phyloP scores from a whole-genome alignment of 225 moss, liverwort and hornwort species.

The Rhytidiadelphus loreus region DNA sequence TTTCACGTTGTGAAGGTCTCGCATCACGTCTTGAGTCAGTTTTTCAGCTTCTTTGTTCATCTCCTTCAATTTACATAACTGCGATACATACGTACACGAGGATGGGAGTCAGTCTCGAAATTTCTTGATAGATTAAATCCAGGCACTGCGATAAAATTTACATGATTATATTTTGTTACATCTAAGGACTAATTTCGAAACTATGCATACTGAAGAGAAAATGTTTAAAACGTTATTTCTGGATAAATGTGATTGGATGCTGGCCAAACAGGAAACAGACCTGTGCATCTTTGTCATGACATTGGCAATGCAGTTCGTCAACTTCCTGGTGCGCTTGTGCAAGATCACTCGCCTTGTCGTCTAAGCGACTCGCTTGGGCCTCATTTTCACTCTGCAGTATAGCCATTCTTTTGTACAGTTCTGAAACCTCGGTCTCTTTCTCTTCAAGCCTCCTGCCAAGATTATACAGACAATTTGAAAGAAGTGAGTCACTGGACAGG shows the following conservation, averaged over 20 bases:
- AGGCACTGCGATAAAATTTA: not conserved
- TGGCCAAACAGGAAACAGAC: not conserved
- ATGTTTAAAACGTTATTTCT: not conserved
- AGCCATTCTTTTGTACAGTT: slow-evolving; percentile 7
- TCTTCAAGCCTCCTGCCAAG: slow-evolving; percentile 26
- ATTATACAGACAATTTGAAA: not conserved
- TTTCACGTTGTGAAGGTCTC: slow-evolving; percentile 29
- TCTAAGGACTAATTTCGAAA: not conserved
- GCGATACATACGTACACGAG: not conserved
- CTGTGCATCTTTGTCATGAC: slow-evolving; percentile 31
- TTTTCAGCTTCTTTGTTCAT: slow-evolving; percentile 28
- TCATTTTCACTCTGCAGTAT: not conserved
- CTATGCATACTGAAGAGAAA: not conserved
- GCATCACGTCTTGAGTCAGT: slow-evolving; percentile 31
- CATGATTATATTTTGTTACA: not conserved
- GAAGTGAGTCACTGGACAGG: not conserved
- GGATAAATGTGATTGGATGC: not conserved
- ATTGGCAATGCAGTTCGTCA: slow-evolving; percentile 9
- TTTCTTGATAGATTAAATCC: not conserved
- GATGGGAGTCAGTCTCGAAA: not conserved
- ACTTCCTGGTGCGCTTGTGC: slow-evolving; percentile 14
- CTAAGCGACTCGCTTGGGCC: slow-evolving; percentile 1
- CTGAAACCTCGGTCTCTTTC: slow-evolving; percentile 12
- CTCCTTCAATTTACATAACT: slow-evolving; percentile 14
- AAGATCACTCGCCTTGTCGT: slow-evolving; percentile 15